Conservation (phyloP, 768 basidiomycete species). For the Neoboletus brunneissimus region DNA sequence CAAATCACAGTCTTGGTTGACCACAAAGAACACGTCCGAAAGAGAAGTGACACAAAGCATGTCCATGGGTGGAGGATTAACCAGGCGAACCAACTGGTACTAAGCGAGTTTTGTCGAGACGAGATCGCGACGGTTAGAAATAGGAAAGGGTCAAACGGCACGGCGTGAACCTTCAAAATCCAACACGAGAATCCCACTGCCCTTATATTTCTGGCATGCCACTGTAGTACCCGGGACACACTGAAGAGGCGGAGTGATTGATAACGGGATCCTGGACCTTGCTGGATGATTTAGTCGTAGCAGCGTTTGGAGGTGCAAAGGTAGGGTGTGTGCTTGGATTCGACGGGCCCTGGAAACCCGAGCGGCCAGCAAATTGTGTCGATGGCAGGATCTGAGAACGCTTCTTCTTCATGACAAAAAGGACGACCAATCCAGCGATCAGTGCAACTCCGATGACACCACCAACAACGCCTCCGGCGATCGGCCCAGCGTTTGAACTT, state of each 20-base stretch:
- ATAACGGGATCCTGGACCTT: slow-evolving; percentile 4
- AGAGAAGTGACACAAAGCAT: neutral
- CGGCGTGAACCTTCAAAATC: neutral
- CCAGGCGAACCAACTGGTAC: neutral
- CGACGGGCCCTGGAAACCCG: slow-evolving; percentile 22
- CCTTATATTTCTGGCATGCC: slow-evolving; percentile 27
- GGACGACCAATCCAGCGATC: slow-evolving; percentile 38
- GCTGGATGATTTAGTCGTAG: slow-evolving; percentile 2
- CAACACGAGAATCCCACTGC: neutral
- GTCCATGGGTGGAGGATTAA: neutral
- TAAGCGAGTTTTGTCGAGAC: neutral
- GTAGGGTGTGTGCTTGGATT: slow-evolving; percentile 34
- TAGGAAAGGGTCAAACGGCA: neutral
- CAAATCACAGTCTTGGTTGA: neutral
- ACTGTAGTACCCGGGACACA: slow-evolving; percentile 20
- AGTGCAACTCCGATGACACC: slow-evolving; percentile 53
- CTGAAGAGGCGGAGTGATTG: slow-evolving; percentile 11
- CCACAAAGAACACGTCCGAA: neutral
- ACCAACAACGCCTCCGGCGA: slow-evolving; percentile 64
- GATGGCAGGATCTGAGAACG: too few species aligned
- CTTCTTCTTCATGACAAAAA: slow-evolving; percentile 19
- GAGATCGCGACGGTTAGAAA: neutral
- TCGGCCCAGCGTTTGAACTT: slow-evolving; percentile 46
- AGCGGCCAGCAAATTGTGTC: too few species aligned
- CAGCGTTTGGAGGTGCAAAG: slow-evolving; percentile 20